Base-by-base conservation (phyloP, 106 monocot species). In the Iris macrosiphon region DNA sequence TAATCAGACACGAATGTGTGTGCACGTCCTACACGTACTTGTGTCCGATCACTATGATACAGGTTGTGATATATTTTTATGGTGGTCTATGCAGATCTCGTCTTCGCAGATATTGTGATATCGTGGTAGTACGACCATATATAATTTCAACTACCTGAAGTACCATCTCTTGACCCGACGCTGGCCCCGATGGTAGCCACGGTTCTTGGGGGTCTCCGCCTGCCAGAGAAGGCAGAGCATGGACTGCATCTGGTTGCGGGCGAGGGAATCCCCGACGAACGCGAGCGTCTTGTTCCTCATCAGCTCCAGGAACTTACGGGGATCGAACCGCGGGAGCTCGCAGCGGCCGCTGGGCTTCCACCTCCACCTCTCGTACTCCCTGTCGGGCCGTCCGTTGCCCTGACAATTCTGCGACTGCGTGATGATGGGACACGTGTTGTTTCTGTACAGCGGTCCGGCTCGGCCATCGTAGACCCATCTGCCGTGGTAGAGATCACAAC, bases 331-430 rank as follows among this genome's bases (percentile, higher is more conserved):
- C 6, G 89, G 91, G 24, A 92, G 79, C 22, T 61, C 59, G 40
- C 92, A 92, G 1, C 59, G 62, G 38, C 82, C 79, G 38, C 82
- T 76, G 8, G 92, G 92, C 33, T 82, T 81, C 92, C 92, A 92
- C 44, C 86, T 82, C 82, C 79, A 92, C 42, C 74, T 92, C 52
- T 86, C 86, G 44, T 86, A 92, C 1, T 75, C 86, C 44, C 62
- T 86, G 44, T 92, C 86, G 15, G 86, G 86, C 61, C 92, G 75
- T 3, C 92, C 92, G 53, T 92, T 92, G 19, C 85, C 85, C 55
- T 79, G 85, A 25, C 92, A 92, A 50, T 92, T 92, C 57, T 92
- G 92, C 77, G 66, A 78, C 45, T 80, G 85, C 6, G 91, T 85
- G 52, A 91, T 82, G 14, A 85, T 45, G n/a, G 85, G 81, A 33